phyloP scores from a whole-genome alignment of 352 stramenopile genomes.

The Saprolegnia diclina region DNA sequence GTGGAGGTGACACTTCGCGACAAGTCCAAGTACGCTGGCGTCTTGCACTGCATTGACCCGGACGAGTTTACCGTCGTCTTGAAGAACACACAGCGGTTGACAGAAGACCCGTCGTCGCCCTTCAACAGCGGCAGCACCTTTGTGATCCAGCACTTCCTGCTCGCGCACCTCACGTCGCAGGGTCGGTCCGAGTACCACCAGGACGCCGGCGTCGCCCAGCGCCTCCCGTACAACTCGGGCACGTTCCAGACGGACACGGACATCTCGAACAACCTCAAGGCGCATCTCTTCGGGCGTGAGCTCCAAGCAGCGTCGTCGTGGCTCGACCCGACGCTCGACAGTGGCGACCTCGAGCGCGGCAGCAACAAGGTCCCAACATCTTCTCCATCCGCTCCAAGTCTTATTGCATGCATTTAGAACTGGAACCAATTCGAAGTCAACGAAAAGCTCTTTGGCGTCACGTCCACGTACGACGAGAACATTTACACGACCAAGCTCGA shows the following conservation, averaged over 20 bases:
- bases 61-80: constrained; percentile 80
- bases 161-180: constrained; percentile 57
- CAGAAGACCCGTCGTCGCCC: constrained; percentile 31
- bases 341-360: constrained; percentile 56
- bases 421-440: constrained; percentile 98
- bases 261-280: constrained; percentile 67
- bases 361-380: constrained; percentile 37
- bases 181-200: constrained; percentile 62
- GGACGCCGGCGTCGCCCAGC: constrained; percentile 30
- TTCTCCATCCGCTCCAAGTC: background rate
- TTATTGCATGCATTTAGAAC: constrained; percentile 31
- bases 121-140: constrained; percentile 72
- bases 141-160: constrained; percentile 61
- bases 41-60: constrained; percentile 77
- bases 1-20: constrained; percentile 64
- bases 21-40: constrained; percentile 53
- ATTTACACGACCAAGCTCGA: constrained; percentile 97
- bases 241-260: constrained; percentile 83
- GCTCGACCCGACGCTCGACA: constrained; percentile 76
- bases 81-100: constrained; percentile 60
- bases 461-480: constrained; percentile 95
- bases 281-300: constrained; percentile 64
- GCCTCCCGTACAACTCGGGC: constrained; percentile 7
- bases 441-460: constrained; percentile 94
- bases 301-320: constrained; percentile 66